These are phyloP conservation scores for Nevesoporus exiguus DNA, from an alignment of 768 basidiomycete genomes.

Conservation along the genomic window DNA sequence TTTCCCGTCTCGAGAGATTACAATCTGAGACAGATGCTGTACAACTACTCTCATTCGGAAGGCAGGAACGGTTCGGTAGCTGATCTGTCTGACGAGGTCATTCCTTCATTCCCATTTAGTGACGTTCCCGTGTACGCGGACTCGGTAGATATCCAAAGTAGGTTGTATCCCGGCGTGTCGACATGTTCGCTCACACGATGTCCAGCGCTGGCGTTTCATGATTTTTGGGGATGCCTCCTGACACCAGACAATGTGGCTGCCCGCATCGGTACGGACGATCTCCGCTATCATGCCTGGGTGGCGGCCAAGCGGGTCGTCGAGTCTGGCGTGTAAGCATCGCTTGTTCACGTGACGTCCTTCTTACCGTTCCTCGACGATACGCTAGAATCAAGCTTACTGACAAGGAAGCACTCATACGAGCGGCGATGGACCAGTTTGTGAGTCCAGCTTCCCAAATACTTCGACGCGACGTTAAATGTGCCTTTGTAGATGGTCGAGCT, in stretches of 20 bases:
- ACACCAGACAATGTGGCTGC: constrained; percentile 33
- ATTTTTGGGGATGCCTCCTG: constrained; percentile 33
- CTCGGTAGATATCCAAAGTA: constrained; percentile 44
- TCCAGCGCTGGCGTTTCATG: constrained; percentile 33
- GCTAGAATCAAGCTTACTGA: constrained; percentile 14
- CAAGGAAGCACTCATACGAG: constrained; percentile 16
- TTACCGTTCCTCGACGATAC: not conserved
- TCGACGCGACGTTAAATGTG: not conserved
- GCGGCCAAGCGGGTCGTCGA: constrained; percentile 31
- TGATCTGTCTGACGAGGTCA: constrained; percentile 25
- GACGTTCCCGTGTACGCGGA: constrained; percentile 33
- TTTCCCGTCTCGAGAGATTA: constrained; percentile 28
- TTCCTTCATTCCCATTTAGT: constrained; percentile 32
- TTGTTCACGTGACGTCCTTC: not conserved
- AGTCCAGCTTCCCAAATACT: constrained; percentile 8
- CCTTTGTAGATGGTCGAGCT: constrained; percentile 49
- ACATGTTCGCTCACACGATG: not conserved
- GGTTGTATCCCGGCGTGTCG: constrained; percentile 11
- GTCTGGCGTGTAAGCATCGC: constrained; percentile 14
- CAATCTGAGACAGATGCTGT: constrained; percentile 27
- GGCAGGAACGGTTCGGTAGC: not conserved
- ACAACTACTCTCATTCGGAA: constrained; percentile 14
- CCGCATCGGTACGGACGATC: constrained; percentile 23
- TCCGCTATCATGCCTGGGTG: constrained; percentile 35
- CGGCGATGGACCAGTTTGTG: constrained; percentile 31